Evolutionary conservation across 768 basidiomycete genomes (phyloP), one percentile per base, ranked within the genome.

Genomic region (Mycena galopus): DNA sequence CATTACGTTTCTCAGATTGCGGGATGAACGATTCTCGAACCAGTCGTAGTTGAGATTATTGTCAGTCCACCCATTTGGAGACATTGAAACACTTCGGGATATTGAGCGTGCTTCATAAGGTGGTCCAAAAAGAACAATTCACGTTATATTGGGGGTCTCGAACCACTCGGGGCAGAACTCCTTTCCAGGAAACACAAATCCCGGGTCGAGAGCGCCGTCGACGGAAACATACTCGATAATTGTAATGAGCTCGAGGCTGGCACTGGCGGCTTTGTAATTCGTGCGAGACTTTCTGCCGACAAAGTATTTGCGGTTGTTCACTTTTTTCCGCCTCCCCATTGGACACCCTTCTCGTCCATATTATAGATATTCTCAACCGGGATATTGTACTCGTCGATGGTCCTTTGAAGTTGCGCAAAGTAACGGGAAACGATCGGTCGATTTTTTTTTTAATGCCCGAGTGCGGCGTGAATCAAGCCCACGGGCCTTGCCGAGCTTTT

Each of bases 241-340:
- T 0, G 84, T 87, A 33, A 86, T 77, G 1, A 85, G 79, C 73
- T 87, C 81, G 2, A 84, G 80, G 57, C 84, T 82, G 21, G 76
- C 83, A 72, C 77, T 80, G 11, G 56, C 32, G 2, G 56, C 56
- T 6, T 56, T 56, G 6, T 57, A 57, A 35, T 57, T 57, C 21
- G 30, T 33, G 56, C 56, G 21, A 32, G 56, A 21, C 10, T 33
- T n/a, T 7, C 56, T 7, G 21, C 32, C 32, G 11, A 33, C 30
- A 11, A 57, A 57, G 23, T 35, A 57, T 57, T 57, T 57, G 16
- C 32, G 32, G 32, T 47, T 17, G 16, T 47, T 47, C 3, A 17
- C 44, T n/a, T 47, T 42, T 42, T 42, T 42, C 44, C 44, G 37
- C 57, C 33, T n/a, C 57, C 35, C 7, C 35, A 35, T 23, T 58